phyloP scores from a whole-genome alignment of 371 early-diverging fungal genomes.

The Mucor saturninus region DNA sequence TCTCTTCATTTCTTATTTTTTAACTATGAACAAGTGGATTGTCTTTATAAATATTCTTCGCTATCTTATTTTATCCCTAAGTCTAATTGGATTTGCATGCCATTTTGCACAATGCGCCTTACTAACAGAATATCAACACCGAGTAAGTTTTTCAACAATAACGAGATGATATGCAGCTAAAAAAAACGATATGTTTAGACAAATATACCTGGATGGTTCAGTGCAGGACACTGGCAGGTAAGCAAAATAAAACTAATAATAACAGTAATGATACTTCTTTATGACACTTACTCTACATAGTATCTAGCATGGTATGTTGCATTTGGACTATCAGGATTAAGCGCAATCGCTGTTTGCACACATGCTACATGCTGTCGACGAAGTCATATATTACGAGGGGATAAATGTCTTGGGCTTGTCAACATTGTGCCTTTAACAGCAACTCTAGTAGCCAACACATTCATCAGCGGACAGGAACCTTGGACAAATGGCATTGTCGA shows the following conservation, averaged over 20 bases:
- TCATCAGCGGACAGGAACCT: constrained; percentile 38
- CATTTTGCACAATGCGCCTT: constrained; percentile 43
- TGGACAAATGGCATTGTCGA: constrained; percentile 44
- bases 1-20: constrained; percentile 1
- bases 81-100: constrained; percentile 23
- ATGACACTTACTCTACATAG: constrained; percentile 5
- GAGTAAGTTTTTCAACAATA: constrained; percentile 16
- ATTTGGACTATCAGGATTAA: constrained; percentile 26
- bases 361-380: constrained; percentile 41
- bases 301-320: constrained; percentile 39
- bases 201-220: constrained; percentile 37
- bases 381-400: constrained; percentile 34
- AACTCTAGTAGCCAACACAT: constrained; percentile 29
- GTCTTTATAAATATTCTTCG: constrained; percentile 26
- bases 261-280: too few species aligned
- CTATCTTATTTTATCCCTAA: constrained; percentile 19
- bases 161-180: not conserved
- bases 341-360: constrained; percentile 31
- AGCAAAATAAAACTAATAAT: not conserved
- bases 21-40: not conserved
- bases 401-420: constrained; percentile 33
- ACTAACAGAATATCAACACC: constrained; percentile 29
- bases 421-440: constrained; percentile 19
- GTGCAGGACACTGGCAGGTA: constrained; percentile 49
- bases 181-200: constrained; percentile 17